phyloP scores from a whole-genome alignment of 352 stramenopile genomes.

The Phytopythium mirpurense region DNA sequence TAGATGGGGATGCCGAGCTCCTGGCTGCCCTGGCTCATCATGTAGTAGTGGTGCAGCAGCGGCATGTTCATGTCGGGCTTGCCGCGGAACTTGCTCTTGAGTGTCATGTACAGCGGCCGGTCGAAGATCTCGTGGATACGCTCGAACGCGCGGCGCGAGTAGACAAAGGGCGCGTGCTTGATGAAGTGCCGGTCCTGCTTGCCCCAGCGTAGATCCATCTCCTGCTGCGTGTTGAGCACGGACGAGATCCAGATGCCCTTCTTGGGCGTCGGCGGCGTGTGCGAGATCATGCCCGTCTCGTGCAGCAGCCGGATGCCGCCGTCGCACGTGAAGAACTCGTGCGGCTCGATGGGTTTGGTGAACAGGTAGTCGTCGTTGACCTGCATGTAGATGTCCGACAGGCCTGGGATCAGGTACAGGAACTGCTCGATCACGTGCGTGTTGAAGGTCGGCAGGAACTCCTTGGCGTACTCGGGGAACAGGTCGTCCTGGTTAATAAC shows the following conservation, averaged over 20 bases:
- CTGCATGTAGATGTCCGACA: constrained; percentile 88
- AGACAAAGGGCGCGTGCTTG: constrained; percentile 87
- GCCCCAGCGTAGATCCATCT: constrained; percentile 83
- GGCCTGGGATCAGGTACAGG: constrained; percentile 74
- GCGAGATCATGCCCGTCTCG: constrained; percentile 71
- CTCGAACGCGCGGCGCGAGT: constrained; percentile 81
- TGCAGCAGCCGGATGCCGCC: constrained; percentile 79
- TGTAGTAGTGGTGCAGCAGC: constrained; percentile 85
- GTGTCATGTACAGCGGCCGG: constrained; percentile 72
- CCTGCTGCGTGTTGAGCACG: constrained; percentile 84
- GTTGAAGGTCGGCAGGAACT: constrained; percentile 82
- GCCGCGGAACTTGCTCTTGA: constrained; percentile 82
- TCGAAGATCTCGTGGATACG: constrained; percentile 86
- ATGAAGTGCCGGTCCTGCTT: constrained; percentile 79
- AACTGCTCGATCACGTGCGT: constrained; percentile 89
- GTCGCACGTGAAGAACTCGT: constrained; percentile 86
- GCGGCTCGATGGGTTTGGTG: constrained; percentile 67
- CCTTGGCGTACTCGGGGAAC: constrained; percentile 77
- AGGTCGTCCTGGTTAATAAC: constrained; percentile 86
- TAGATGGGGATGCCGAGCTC: constrained; percentile 79
- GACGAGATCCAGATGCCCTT: constrained; percentile 87
- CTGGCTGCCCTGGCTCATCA: constrained; percentile 72
- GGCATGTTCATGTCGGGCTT: constrained; percentile 88
- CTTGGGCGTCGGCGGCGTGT: constrained; percentile 64
- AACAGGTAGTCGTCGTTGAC: constrained; percentile 90